These are phyloP conservation scores for Colletotrichum paranaense DNA, from an alignment of 2,329 filamentous ascomycete genomes.

Conservation along the genomic window DNA sequence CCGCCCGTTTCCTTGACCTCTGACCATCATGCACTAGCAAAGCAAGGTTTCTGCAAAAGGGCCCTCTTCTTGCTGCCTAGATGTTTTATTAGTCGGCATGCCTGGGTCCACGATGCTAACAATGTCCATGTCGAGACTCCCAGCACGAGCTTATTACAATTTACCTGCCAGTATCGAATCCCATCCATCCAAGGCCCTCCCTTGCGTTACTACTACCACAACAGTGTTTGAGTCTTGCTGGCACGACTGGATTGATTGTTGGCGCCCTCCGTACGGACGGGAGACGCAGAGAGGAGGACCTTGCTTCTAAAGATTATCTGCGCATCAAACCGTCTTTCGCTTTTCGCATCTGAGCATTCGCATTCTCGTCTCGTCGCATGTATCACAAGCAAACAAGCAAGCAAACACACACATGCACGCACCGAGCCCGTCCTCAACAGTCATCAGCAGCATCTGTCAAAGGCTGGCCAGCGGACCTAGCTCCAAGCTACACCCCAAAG, in stretches of 20 bases:
- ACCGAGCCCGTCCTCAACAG: not conserved
- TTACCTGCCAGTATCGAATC: not conserved
- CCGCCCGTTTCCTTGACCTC: slow-evolving; percentile 16
- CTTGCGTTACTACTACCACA: not conserved
- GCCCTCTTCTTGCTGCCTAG: not conserved
- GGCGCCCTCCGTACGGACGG: not conserved
- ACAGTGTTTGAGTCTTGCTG: not conserved
- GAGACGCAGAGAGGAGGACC: not conserved
- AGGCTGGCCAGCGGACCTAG: not conserved
- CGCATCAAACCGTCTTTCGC: slow-evolving; percentile 3
- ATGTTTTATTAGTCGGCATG: slow-evolving; percentile 1
- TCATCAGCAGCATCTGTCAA: not conserved
- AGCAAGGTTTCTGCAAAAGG: not conserved
- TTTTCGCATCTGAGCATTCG: not conserved
- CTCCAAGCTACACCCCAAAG: not conserved
- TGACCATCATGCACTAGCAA: not conserved
- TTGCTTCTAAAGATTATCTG: not conserved
- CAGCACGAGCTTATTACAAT: slow-evolving; percentile 1
- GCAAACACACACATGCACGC: not conserved
- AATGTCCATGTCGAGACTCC: not conserved
- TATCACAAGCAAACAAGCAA: not conserved
- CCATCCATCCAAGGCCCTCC: not conserved
- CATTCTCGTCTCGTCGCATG: not conserved
- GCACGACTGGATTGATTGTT: slow-evolving; percentile 6
- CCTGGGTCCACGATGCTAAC: not conserved